Conservation (phyloP, 2,329 filamentous ascomycete species). For the Fusarium setosum region DNA sequence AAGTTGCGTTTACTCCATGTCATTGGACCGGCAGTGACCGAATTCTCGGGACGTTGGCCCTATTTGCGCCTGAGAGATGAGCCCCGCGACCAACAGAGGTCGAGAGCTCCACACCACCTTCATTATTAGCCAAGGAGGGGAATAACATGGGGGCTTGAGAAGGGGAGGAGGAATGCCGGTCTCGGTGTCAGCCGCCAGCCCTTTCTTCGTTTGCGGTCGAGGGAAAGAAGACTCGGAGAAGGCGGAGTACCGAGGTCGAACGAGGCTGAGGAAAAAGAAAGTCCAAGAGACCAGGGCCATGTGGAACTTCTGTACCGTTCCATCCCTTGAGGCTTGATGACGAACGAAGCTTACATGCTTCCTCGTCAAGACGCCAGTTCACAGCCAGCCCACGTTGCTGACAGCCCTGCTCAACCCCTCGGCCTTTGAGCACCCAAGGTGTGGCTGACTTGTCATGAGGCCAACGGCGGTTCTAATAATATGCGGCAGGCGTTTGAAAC, state of each 20-base stretch:
- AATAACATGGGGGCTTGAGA: not conserved
- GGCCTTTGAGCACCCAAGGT: not conserved
- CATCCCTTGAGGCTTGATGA: slow-evolving; percentile 6
- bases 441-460: slow-evolving; percentile 11
- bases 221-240: not conserved
- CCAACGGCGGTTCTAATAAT: slow-evolving; percentile 20
- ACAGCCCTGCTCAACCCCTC: not conserved
- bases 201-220: not conserved
- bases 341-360: not conserved
- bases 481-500: slow-evolving; percentile 9
- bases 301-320: slow-evolving; percentile 1
- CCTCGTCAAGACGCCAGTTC: not conserved
- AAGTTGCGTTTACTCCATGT: not conserved
- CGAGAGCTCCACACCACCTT: slow-evolving; percentile 12
- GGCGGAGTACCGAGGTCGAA: not conserved
- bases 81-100: slow-evolving; percentile 22
- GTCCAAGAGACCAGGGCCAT: slow-evolving; percentile 8
- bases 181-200: not conserved
- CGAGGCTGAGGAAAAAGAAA: slow-evolving; percentile 17
- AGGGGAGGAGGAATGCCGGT: not conserved
- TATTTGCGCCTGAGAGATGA: slow-evolving; percentile 26
- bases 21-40: slow-evolving; percentile 8
- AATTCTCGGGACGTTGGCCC: slow-evolving; percentile 16
- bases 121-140: not conserved
- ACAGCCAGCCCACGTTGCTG: slow-evolving; percentile 6